Percentiles rank a stretch among this genome's conserved stretches.
phyloP scores from a whole-genome alignment of 805 yeast species.

The Debaryomyces tyrocola region DNA sequence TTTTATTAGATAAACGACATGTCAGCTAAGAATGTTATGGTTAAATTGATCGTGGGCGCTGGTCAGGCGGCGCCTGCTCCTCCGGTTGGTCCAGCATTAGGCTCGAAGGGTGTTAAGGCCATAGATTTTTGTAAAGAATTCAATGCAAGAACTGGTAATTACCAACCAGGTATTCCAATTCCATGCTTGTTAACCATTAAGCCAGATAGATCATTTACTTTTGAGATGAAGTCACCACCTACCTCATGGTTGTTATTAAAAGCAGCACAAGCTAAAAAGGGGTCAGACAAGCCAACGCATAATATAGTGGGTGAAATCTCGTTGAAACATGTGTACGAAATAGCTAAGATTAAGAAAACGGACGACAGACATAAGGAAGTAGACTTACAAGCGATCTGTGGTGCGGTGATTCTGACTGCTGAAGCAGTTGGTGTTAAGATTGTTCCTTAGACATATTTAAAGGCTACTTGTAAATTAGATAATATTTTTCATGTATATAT shows the following conservation, averaged over 20 bases:
- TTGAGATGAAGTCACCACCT: slow-evolving; percentile 88
- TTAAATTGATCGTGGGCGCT: slow-evolving; percentile 91
- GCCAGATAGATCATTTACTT: slow-evolving; percentile 89
- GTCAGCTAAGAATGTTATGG: slow-evolving; percentile 60
- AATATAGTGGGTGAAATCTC: slow-evolving; percentile 63
- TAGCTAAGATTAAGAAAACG: slow-evolving; percentile 88
- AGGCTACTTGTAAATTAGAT: not conserved
- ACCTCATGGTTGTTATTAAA: slow-evolving; percentile 82
- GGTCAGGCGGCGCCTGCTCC: slow-evolving; percentile 99
- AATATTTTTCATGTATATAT: not conserved
- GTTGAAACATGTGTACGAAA: slow-evolving; percentile 89
- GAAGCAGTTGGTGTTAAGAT: slow-evolving; percentile 84
- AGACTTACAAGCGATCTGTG: slow-evolving; percentile 73
- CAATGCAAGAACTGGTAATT: slow-evolving; percentile 92
- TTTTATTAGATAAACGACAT: not conserved
- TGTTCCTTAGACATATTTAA: slow-evolving; percentile 46
- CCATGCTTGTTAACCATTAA: slow-evolving; percentile 82
- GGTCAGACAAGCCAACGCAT: slow-evolving; percentile 68
- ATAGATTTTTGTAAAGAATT: slow-evolving; percentile 98
- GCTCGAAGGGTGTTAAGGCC: slow-evolving; percentile 98
- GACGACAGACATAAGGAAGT: slow-evolving; percentile 75
- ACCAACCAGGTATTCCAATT: slow-evolving; percentile 82
- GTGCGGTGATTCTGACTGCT: slow-evolving; percentile 86
- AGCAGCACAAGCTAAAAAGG: slow-evolving; percentile 80
- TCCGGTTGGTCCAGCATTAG: slow-evolving; percentile 98